Evolutionary conservation across 352 stramenopile species (phyloP).

Genomic region (Phytopythium montanum): DNA sequence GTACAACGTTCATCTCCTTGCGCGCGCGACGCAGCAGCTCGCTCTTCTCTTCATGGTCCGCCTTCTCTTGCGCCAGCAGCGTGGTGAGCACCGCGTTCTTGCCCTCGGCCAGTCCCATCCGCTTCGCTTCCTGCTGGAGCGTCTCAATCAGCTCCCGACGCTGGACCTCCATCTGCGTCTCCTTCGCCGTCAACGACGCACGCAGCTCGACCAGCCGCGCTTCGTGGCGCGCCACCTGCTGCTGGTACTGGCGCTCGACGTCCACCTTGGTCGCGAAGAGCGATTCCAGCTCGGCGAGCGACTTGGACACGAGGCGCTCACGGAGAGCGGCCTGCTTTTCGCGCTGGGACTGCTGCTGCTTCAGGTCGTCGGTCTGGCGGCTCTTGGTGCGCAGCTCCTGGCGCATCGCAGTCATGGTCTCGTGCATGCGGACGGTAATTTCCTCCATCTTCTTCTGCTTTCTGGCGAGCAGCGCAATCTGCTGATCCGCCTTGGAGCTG

Average conservation of each 20-base stretch:
- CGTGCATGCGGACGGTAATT: constrained; percentile 31
- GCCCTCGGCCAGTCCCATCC: constrained; percentile 61
- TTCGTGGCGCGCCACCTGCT: constrained; percentile 11
- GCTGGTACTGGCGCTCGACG: constrained; percentile 44
- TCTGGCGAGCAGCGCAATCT: constrained; percentile 41
- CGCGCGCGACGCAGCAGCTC: constrained; percentile 46
- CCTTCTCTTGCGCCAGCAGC: constrained; percentile 58
- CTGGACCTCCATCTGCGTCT: constrained; percentile 47
- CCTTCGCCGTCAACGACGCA: constrained; percentile 31
- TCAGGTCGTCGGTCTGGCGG: constrained; percentile 27
- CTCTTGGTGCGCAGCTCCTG: constrained; percentile 30
- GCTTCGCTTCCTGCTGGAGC: constrained; percentile 55
- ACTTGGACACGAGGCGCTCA: constrained; percentile 38
- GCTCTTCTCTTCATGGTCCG: constrained; percentile 51
- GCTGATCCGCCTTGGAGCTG: constrained; percentile 43
- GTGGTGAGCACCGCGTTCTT: constrained; percentile 54
- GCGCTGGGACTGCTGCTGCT: constrained; percentile 12
- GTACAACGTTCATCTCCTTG: constrained; percentile 53
- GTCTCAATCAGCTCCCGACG: constrained; percentile 49
- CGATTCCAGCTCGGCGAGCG: constrained; percentile 43
- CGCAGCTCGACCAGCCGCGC: constrained; percentile 42
- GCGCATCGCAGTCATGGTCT: constrained; percentile 37
- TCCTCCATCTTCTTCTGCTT: constrained; percentile 65
- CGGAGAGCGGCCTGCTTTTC: constrained; percentile 26
- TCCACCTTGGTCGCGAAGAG: constrained; percentile 36